Percentiles rank a stretch among this genome's conserved stretches.
Conservation (phyloP, 768 basidiomycete species). For the Tricholoma terreum region DNA sequence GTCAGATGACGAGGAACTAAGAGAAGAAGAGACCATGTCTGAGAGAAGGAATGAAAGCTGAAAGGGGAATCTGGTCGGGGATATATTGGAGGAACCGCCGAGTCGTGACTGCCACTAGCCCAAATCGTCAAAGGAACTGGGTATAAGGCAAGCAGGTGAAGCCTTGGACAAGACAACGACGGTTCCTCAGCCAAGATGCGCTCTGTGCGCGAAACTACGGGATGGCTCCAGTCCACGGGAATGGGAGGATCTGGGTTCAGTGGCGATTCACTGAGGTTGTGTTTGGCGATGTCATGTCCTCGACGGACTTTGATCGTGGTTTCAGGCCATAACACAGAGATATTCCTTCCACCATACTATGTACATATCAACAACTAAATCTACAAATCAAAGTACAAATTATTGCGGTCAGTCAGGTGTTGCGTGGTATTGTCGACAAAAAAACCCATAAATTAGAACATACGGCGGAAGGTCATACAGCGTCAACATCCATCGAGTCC, state of each 20-base stretch:
- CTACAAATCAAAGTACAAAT: neutral
- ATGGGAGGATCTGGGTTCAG: conserved; percentile 8
- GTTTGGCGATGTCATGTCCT: conserved; percentile 18
- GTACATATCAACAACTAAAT: too few species aligned
- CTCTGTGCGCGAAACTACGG: conserved; percentile 13
- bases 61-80: conserved; percentile 14
- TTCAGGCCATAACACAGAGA: too few species aligned
- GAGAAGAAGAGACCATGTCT: conserved; percentile 30
- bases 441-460: neutral
- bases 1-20: conserved; percentile 32
- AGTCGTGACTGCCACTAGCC: conserved; percentile 41
- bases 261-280: neutral
- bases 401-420: neutral
- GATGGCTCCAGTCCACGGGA: conserved; percentile 15
- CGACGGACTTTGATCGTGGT: conserved; percentile 5
- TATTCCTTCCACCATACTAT: too few species aligned
- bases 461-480: neutral
- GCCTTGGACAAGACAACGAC: conserved; percentile 43
- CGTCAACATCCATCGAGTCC: conserved; percentile 19
- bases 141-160: conserved; percentile 39
- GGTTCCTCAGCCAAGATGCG: conserved; percentile 36
- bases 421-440: neutral
- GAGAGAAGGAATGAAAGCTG: conserved; percentile 18
- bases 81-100: conserved; percentile 49
- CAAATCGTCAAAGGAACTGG: conserved; percentile 34